Conservation (phyloP, 495 filamentous ascomycete genomes). For the Aspergillus leporis region DNA sequence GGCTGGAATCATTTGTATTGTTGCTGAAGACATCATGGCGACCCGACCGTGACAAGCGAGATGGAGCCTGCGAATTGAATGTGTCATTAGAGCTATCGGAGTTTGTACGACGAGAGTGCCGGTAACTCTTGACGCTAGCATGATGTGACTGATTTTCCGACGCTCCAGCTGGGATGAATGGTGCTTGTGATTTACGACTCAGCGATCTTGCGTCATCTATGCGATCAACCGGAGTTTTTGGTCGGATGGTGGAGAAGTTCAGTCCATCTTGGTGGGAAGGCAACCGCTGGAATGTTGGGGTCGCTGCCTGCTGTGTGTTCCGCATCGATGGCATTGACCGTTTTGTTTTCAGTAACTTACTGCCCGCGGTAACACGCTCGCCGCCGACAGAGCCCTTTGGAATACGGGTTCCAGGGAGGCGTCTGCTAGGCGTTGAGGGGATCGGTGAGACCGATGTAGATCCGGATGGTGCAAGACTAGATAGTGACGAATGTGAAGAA, state of each 20-base stretch:
- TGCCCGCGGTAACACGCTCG: conserved; percentile 68
- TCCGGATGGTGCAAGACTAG: conserved; percentile 58
- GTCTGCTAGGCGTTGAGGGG: conserved; percentile 56
- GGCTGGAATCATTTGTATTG: conserved; percentile 39
- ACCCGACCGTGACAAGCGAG: conserved; percentile 50
- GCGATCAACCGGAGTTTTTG: conserved; percentile 74
- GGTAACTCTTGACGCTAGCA: conserved; percentile 66
- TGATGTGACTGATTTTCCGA: conserved; percentile 79
- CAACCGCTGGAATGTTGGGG: conserved; percentile 35
- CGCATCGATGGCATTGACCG: conserved; percentile 84
- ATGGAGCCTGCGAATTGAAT: conserved; percentile 42
- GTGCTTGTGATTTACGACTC: conserved; percentile 60
- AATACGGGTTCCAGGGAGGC: conserved; percentile 56
- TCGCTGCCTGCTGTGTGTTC: conserved; percentile 40
- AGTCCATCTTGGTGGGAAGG: conserved; percentile 43
- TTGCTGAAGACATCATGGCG: conserved; percentile 46
- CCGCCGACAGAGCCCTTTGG: conserved; percentile 51
- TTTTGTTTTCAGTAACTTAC: conserved; percentile 79
- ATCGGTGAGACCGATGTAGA: conserved; percentile 54
- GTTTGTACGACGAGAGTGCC: conserved; percentile 71
- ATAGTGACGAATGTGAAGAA: conserved; percentile 64
- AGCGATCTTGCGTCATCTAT: conserved; percentile 53
- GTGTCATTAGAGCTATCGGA: conserved; percentile 63
- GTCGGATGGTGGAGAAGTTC: conserved; percentile 48
- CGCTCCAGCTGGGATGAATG: conserved; percentile 80